These are phyloP conservation scores for Astrocystis sublimbata DNA, from an alignment of 495 filamentous ascomycete genomes.

Conservation along the genomic window DNA sequence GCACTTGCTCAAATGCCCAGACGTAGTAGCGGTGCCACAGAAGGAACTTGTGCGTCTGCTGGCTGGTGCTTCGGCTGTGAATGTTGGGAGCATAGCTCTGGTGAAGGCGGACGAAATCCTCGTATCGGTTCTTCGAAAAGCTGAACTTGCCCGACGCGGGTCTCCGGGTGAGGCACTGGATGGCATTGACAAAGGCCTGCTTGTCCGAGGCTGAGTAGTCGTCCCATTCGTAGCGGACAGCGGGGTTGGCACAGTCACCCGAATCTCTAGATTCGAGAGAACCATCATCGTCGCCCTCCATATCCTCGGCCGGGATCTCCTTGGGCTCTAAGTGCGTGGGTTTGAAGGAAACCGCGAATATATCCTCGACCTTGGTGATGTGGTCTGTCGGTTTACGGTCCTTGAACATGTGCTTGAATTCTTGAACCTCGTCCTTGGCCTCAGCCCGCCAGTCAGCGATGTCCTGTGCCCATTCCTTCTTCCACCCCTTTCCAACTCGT, in stretches of 20 bases:
- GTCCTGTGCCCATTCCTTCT: not conserved
- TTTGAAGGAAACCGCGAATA: not conserved
- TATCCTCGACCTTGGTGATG: not conserved
- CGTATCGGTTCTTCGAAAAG: slow-evolving; percentile 58
- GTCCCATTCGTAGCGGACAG: slow-evolving; percentile 38
- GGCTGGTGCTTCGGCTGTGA: slow-evolving; percentile 53
- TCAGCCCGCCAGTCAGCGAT: not conserved
- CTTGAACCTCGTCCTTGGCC: not conserved
- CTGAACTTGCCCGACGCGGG: slow-evolving; percentile 45
- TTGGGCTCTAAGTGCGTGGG: not conserved
- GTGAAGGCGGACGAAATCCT: slow-evolving; percentile 67
- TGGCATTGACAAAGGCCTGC: slow-evolving; percentile 54
- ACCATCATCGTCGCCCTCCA: not conserved
- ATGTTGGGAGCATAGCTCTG: slow-evolving; percentile 62
- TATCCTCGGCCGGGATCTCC: not conserved
- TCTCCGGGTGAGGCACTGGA: slow-evolving; percentile 54
- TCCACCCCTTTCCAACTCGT: not conserved
- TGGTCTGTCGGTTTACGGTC: not conserved
- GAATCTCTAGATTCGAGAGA: not conserved
- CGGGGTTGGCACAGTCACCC: slow-evolving; percentile 32
- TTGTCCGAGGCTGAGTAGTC: slow-evolving; percentile 33
- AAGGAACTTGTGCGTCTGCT: slow-evolving; percentile 58
- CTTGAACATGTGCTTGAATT: not conserved
- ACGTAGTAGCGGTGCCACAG: slow-evolving; percentile 69
- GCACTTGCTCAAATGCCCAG: slow-evolving; percentile 59